Evolutionary conservation across 2,329 filamentous ascomycete genomes (phyloP).

Genomic region (Xylariaceae sp.): DNA sequence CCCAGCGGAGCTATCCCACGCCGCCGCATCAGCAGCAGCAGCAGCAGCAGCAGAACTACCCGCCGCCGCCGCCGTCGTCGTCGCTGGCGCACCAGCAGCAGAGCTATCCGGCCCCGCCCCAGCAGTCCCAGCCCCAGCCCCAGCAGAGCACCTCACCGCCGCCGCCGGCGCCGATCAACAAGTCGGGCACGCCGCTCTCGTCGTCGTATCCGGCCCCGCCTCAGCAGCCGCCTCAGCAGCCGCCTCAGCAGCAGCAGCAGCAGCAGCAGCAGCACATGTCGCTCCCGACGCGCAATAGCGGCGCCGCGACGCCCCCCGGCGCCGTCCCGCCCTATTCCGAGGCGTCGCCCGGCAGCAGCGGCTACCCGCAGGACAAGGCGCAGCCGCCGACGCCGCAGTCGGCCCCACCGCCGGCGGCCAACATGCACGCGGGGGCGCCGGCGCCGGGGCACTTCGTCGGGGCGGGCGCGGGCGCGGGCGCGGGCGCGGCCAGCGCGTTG

Average conservation of each 20-base stretch:
- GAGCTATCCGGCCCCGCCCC: slow-evolving; percentile 19
- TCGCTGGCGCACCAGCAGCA: no score
- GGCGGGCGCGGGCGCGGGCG: slow-evolving; percentile 41
- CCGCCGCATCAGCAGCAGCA: slow-evolving; percentile 16
- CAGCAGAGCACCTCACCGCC: slow-evolving; percentile 30
- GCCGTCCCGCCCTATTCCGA: slow-evolving; percentile 20
- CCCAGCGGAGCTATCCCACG: slow-evolving; percentile 20
- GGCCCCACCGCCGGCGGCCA: slow-evolving; percentile 18
- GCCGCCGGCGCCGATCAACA: no score
- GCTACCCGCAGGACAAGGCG: slow-evolving; percentile 27
- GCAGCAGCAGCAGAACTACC: slow-evolving; percentile 22
- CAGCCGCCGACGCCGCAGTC: slow-evolving; percentile 10
- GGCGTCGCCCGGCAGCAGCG: slow-evolving; percentile 13
- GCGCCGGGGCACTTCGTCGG: slow-evolving; percentile 54
- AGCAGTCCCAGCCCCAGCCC: slow-evolving; percentile 12
- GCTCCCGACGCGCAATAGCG: slow-evolving; percentile 30
- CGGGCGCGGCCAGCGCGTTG: no score
- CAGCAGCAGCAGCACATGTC: slow-evolving; percentile 25
- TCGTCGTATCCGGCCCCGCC: slow-evolving; percentile 25
- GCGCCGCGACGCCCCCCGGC: slow-evolving; percentile 18
- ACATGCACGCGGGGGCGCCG: slow-evolving; percentile 32
- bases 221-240: slow-evolving; percentile 20
- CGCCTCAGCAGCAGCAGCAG: slow-evolving; percentile 20
- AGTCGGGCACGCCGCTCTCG: slow-evolving; percentile 19
- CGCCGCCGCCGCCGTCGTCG: slow-evolving; percentile 14